phyloP scores from a whole-genome alignment of 1,284 basidiomycete genomes.

The Cutaneotrichosporon cavernicola region DNA sequence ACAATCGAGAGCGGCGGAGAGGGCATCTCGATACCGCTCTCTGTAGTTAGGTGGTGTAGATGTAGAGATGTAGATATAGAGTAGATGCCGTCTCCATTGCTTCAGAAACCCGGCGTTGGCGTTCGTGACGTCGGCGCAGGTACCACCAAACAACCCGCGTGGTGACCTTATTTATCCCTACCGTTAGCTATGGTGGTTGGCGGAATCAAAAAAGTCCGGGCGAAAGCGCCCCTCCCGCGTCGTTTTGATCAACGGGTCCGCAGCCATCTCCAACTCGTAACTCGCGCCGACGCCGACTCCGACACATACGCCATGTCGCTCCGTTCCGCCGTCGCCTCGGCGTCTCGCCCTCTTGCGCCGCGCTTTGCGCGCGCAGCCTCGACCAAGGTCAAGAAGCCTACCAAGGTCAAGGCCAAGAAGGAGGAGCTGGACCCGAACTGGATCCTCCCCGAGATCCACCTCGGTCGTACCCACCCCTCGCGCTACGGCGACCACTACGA shows the following conservation, averaged over 20 bases:
- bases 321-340: constrained; percentile 24
- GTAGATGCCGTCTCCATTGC: not conserved
- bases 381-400: constrained; percentile 10
- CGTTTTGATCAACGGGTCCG: not conserved
- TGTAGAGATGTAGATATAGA: not conserved
- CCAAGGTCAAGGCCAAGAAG: constrained; percentile 1
- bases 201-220: constrained; percentile 9
- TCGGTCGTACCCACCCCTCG: constrained; percentile 65
- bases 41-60: not conserved
- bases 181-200: not conserved
- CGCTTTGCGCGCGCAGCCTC: constrained; percentile 18
- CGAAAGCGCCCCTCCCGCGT: not conserved
- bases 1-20: constrained; percentile 49
- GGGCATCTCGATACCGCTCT: constrained; percentile 37
- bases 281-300: not conserved
- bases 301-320: constrained; percentile 18
- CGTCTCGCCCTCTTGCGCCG: constrained; percentile 15
- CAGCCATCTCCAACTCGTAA: not conserved
- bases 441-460: constrained; percentile 44
- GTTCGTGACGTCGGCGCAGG: not conserved
- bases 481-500: constrained; percentile 84
- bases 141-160: not conserved
- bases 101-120: not conserved
- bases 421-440: constrained; percentile 20
- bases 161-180: not conserved